Base-by-base conservation (phyloP, 1,284 basidiomycete species). In the Cutaneotrichosporon mucoides region DNA sequence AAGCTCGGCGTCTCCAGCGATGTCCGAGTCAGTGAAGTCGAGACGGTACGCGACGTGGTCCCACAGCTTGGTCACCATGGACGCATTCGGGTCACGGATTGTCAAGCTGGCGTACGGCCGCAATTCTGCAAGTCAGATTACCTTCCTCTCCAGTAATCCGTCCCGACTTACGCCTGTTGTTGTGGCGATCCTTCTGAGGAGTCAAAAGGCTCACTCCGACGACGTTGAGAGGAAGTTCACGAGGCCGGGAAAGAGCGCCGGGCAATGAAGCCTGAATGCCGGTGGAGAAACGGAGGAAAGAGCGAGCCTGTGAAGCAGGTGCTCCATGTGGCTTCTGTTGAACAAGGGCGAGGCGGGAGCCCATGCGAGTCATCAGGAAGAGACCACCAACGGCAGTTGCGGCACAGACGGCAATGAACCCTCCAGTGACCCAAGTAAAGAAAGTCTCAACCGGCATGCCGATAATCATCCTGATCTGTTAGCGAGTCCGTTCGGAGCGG, bases 321-420 rank as follows among this genome's bases (percentile, higher is more conserved):
- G 51, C 49, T 45, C 40, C 40, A 5, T 5, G 11, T 1, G 53
- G 49, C 13, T 40, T 35, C 51, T 55, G 56, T 43, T 58, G 57
- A 1, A 64, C 51, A 41, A 64, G 56, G 6, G 57, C 46, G 38
- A 64, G 56, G n/a, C 62, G 59, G 38, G 62, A 55, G 5, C 61
- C 48, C 5, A 58, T 44, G 48, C 62, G 62, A 9, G 59, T 47
- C 5, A 50, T 47, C 15, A 60, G 40, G 16, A 44, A 45, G 24
- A 56, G 40, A 10, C 47, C 54, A n/a, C 55, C 36, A 35, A 57
- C 43, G 5, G 51, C 61, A 3, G 55, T 13, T 4, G 46, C 49
- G 7, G 49, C 47, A 7, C 51, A 49, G 1, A 40, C 43, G 1
- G 58, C 51, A 10, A 60, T 49, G 10, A 38, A 43, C 16, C 58